Evolutionary conservation across 1,139 yeast genomes (phyloP), one percentile per base, ranked within the genome.

Genomic region (Yamadazyma songkhlaensis): DNA sequence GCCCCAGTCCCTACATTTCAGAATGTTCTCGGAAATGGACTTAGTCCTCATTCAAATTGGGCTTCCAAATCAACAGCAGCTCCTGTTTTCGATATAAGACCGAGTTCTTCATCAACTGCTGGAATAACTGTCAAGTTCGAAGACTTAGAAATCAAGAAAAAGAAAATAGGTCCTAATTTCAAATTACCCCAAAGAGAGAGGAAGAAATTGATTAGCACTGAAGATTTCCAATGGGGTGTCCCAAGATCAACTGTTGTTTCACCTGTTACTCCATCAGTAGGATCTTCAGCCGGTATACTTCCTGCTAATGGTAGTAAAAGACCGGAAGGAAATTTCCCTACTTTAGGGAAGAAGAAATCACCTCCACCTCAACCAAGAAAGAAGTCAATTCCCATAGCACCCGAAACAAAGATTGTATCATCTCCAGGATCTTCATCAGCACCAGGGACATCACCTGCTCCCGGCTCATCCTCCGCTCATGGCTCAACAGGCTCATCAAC

Each of bases 141-240:
- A 9, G 31, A 34, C 25, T 15, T 33, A 15, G 32, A 22, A n/a
- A 41, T 40, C 2, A 40, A 49, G n/a, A 66, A 60, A 40, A 47
- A 55, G 8, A 67, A 59, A 46, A 53, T 69, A 17, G 66, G 67
- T 0, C 72, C 74, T 1, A 55, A 60, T 1, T 44, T 55, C 21
- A 62, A 64, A 44, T 48, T 74, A 7, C 74, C 82, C 2, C 82
- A 77, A 46, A 75, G 74, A 48, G 81, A 77, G 49, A 54, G 81
- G 22, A 73, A 72, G 50, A 67, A 62, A 40, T 48, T 57, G 30
- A 55, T 41, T 10, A 13, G n/a, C 6, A 20, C 6, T 22, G 36
- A 33, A 4, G 26, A 21, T 8, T 34, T 34, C 15, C 28, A 22
- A 15, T 34, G 36, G 36, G 36, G 36, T 3, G 32, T 29, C 15